Percentiles rank a stretch among this genome's conserved stretches.
phyloP scores from a whole-genome alignment of 192 early-diverging fungal genomes.

The Podila epigama region DNA sequence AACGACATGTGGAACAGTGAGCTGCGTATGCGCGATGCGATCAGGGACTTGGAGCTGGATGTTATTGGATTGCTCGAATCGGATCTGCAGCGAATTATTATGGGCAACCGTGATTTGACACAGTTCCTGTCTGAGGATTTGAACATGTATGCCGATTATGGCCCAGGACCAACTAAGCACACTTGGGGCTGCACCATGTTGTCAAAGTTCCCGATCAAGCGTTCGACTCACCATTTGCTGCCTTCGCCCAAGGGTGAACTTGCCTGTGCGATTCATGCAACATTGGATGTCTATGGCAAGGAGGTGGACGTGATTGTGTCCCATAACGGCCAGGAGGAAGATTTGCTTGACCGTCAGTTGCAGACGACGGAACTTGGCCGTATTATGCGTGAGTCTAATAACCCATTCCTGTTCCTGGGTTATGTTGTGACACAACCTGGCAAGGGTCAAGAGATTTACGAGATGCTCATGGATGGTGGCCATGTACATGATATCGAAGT shows the following conservation, averaged over 20 bases:
- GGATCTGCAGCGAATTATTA: constrained; percentile 81
- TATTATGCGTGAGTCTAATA: constrained; percentile 76
- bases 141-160: constrained; percentile 81
- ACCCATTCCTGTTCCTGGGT: constrained; percentile 82
- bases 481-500: constrained; percentile 80
- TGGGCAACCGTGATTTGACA: constrained; percentile 84
- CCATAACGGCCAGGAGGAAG: constrained; percentile 86
- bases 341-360: constrained; percentile 73
- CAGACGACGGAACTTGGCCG: constrained; percentile 82
- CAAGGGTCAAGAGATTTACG: constrained; percentile 62
- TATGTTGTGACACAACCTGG: constrained; percentile 83
- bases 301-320: constrained; percentile 82
- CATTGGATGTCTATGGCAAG: constrained; percentile 81
- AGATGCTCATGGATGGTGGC: constrained; percentile 68
- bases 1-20: constrained; percentile 88
- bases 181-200: constrained; percentile 88
- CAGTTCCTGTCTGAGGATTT: constrained; percentile 82
- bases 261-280: constrained; percentile 88
- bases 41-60: constrained; percentile 81
- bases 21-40: constrained; percentile 71
- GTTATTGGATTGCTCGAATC: constrained; percentile 83
- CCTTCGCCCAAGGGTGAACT: constrained; percentile 84
- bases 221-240: constrained; percentile 76
- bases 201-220: constrained; percentile 84
- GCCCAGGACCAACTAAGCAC: constrained; percentile 85